Evolutionary conservation across 208 protist genomes (phyloP).

Genomic region (Sergeia podlipaevii): DNA sequence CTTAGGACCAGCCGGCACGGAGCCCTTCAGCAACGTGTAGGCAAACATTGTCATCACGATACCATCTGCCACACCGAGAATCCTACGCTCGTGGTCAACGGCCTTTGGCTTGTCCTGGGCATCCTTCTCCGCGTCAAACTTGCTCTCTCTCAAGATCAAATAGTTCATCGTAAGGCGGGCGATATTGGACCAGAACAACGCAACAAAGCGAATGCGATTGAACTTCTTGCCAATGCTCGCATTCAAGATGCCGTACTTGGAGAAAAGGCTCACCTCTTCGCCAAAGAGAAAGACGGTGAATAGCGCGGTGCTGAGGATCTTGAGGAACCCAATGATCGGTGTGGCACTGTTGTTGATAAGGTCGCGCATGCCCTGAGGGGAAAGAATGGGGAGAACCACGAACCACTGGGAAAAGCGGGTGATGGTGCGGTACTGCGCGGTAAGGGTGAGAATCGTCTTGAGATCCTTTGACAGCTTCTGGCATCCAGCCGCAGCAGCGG

Average conservation of each 20-base stretch:
- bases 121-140: constrained; percentile 36
- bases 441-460: constrained; percentile 41
- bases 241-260: constrained; percentile 45
- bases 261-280: constrained; percentile 69
- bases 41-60: constrained; percentile 64
- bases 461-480: constrained; percentile 32
- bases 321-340: constrained; percentile 36
- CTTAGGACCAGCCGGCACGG: constrained; percentile 38
- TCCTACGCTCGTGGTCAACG: constrained; percentile 54
- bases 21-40: constrained; percentile 66
- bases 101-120: constrained; percentile 31
- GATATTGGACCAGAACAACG: constrained; percentile 86
- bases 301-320: constrained; percentile 51
- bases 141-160: constrained; percentile 39
- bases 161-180: constrained; percentile 61
- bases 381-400: constrained; percentile 48
- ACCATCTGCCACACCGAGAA: constrained; percentile 51
- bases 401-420: constrained; percentile 75
- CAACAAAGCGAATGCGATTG: constrained; percentile 69
- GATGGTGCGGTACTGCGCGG: constrained; percentile 63
- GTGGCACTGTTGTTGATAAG: constrained; percentile 34
- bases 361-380: constrained; percentile 34
- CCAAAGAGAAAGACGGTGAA: constrained; percentile 75
- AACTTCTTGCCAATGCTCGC: constrained; percentile 26
- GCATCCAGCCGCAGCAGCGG: constrained; percentile 35